phyloP scores from a whole-genome alignment of 768 basidiomycete genomes.

The Mycena albidolilacea region DNA sequence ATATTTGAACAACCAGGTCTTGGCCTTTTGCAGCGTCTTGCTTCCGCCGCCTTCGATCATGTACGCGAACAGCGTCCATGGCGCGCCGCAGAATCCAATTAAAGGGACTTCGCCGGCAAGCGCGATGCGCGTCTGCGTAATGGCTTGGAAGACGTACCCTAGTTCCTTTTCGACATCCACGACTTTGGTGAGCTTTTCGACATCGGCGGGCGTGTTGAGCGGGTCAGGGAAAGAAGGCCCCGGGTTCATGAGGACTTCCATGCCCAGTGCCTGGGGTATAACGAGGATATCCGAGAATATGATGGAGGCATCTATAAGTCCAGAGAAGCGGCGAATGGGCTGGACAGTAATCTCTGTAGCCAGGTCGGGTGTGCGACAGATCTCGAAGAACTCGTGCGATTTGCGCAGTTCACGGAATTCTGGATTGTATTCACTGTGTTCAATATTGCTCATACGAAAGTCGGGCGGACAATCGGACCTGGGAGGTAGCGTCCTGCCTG shows the following conservation, averaged over 20 bases:
- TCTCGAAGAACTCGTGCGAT: slow-evolving; percentile 93
- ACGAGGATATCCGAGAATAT: slow-evolving; percentile 99
- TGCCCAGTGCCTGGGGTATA: slow-evolving; percentile 97
- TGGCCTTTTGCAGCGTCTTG: slow-evolving; percentile 91
- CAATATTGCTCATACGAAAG: background rate
- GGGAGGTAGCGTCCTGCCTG: slow-evolving; percentile 97
- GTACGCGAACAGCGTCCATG: slow-evolving; percentile 98
- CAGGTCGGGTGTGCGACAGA: slow-evolving; percentile 93
- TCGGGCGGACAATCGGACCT: slow-evolving; percentile 63
- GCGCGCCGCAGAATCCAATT: slow-evolving; percentile 97
- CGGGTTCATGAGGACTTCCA: slow-evolving; percentile 95
- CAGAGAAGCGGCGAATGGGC: slow-evolving; percentile 90
- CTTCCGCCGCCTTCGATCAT: slow-evolving; percentile 98
- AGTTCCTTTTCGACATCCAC: slow-evolving; percentile 90
- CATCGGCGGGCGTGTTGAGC: slow-evolving; percentile 81
- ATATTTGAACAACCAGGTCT: slow-evolving; percentile 95
- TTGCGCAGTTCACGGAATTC: slow-evolving; percentile 93
- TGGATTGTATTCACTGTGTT: slow-evolving; percentile 49
- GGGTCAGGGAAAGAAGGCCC: slow-evolving; percentile 92
- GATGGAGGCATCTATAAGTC: slow-evolving; percentile 94
- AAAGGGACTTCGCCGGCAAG: slow-evolving; percentile 93
- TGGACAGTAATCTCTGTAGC: slow-evolving; percentile 94
- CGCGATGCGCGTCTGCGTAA: slow-evolving; percentile 85
- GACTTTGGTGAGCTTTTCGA: slow-evolving; percentile 68
- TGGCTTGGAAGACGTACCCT: slow-evolving; percentile 93